These are phyloP conservation scores for Cytospora piceicola DNA, from an alignment of 2,329 filamentous ascomycete genomes.

Conservation along the genomic window DNA sequence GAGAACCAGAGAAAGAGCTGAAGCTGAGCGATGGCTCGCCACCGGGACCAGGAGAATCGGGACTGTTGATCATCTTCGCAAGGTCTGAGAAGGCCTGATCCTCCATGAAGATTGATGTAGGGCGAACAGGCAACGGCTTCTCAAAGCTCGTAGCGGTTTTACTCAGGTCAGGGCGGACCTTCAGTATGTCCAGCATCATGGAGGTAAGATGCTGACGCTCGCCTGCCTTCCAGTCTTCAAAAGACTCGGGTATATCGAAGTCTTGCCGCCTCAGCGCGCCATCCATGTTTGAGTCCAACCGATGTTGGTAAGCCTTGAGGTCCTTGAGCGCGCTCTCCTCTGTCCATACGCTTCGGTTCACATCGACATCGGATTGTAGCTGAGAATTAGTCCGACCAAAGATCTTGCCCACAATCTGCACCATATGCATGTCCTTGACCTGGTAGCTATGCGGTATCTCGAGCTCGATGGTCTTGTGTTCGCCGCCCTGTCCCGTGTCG, in stretches of 20 bases:
- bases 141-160: slow-evolving; percentile 70
- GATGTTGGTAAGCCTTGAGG: slow-evolving; percentile 89
- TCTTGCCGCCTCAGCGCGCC: slow-evolving; percentile 81
- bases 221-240: slow-evolving; percentile 87
- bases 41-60: slow-evolving; percentile 46
- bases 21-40: slow-evolving; percentile 72
- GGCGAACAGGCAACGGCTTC: slow-evolving; percentile 61
- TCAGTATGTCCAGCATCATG: slow-evolving; percentile 90
- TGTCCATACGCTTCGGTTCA: slow-evolving; percentile 81
- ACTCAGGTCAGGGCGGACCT: slow-evolving; percentile 81
- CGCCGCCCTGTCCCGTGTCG: slow-evolving; percentile 60
- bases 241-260: slow-evolving; percentile 88
- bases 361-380: slow-evolving; percentile 85
- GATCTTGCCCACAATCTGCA: slow-evolving; percentile 82
- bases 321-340: slow-evolving; percentile 89
- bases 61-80: slow-evolving; percentile 53
- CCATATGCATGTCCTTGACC: slow-evolving; percentile 95
- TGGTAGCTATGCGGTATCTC: slow-evolving; percentile 84
- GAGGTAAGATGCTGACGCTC: slow-evolving; percentile 86
- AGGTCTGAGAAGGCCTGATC: slow-evolving; percentile 59
- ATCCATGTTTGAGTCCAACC: slow-evolving; percentile 77
- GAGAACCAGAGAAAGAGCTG: slow-evolving; percentile 58
- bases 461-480: slow-evolving; percentile 76
- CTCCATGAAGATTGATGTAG: slow-evolving; percentile 49
- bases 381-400: slow-evolving; percentile 81